Base-by-base conservation (phyloP, 2,329 filamentous ascomycete species). In the Penicillium decumbens region DNA sequence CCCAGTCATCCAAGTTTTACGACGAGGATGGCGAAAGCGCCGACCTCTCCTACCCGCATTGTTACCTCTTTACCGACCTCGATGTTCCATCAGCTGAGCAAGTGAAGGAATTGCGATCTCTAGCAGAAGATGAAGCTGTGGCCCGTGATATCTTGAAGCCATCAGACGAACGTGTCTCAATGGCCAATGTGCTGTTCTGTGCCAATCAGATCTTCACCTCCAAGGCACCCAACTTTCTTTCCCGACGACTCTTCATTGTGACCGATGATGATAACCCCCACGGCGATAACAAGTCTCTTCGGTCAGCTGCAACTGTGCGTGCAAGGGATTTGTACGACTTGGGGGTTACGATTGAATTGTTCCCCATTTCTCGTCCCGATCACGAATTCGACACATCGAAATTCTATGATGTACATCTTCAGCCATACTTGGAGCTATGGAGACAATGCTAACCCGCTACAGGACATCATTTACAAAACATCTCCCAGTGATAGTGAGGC, bases 161-260 rank as follows among this genome's bases (percentile, higher is more conserved):
- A 1, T 81, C 88, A 0, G 73, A 80, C 3, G 83, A 91, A 47
- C 75, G 78, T 1, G 84, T 87, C 0, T 83, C 84, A 29, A 95
- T 98, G 85, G 83, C 88, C 8, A 95, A 91, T 61, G 80, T 98
- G 2, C 77, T 98, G 1, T 96, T 96, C 66, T 95, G 91, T 61
- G 92, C 90, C 32, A 97, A 97, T 58, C 90, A 96, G 65, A 88
- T 97, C 44, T 96, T 98, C 66, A 95, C 91, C 1, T 95, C 89
- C 3, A 95, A 88, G 67, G 91, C 93, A 0, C 84, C 93, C 15
- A 97, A 96, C 64, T 97, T 97, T 68, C 86, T 89, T 3, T 97
- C 92, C 5, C 80, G 92, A 53, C 82, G 93, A 29, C 74, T 98
- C n/a, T 98, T 98, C 71, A 83, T 98, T 55, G 89, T 98, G 48